These are phyloP conservation scores for Botrytis fragariae DNA, from an alignment of 2,329 filamentous ascomycete genomes.

Conservation along the genomic window DNA sequence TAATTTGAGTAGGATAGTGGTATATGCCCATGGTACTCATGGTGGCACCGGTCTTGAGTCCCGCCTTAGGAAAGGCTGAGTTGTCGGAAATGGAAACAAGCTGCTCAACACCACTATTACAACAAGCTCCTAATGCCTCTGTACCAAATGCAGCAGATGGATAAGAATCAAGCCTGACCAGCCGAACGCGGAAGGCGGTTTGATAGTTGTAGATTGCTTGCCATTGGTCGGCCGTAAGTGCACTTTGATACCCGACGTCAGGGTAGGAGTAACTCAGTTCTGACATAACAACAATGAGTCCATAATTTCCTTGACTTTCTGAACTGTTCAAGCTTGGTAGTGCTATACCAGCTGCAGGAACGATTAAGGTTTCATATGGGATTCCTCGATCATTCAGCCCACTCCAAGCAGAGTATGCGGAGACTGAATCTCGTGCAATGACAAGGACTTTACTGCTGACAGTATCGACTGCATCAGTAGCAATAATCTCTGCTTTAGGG, in stretches of 20 bases:
- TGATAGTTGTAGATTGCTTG: conserved; percentile 56
- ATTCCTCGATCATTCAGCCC: conserved; percentile 61
- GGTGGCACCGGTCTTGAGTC: conserved; percentile 44
- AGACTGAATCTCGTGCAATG: conserved; percentile 50
- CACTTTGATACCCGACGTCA: conserved; percentile 23
- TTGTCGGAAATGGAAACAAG: conserved; percentile 50
- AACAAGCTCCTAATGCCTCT: conserved; percentile 43
- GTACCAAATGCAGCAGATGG: conserved; percentile 51
- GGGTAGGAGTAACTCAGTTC: conserved; percentile 43
- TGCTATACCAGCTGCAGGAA: conserved; percentile 50
- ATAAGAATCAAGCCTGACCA: conserved; percentile 59
- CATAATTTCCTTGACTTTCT: conserved; percentile 52
- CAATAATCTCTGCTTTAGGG: background rate
- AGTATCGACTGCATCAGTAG: conserved; percentile 17
- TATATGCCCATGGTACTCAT: conserved; percentile 52
- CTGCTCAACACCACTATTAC: conserved; percentile 48
- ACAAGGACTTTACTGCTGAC: conserved; percentile 51
- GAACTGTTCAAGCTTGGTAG: conserved; percentile 51
- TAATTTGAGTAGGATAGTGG: conserved; percentile 57
- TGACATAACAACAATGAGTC: conserved; percentile 46
- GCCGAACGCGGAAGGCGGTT: conserved; percentile 53
- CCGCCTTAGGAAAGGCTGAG: conserved; percentile 52
- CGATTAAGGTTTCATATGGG: conserved; percentile 52
- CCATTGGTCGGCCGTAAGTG: conserved; percentile 55
- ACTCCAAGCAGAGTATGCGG: conserved; percentile 49